Conservation (phyloP, 768 basidiomycete genomes). For the Myochromella boudieri region DNA sequence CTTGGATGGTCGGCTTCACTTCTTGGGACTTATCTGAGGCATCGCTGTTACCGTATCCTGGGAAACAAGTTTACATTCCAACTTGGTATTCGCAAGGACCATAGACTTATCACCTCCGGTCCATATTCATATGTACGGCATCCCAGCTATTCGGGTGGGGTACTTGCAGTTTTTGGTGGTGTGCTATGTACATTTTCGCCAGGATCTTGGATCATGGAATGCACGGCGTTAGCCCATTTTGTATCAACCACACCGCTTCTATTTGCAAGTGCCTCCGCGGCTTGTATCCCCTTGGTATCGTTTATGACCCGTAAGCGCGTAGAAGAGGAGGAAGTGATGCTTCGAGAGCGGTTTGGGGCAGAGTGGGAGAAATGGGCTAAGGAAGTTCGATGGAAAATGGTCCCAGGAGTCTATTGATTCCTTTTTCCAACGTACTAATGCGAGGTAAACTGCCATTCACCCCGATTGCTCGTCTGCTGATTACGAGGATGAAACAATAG, state of each 20-base stretch:
- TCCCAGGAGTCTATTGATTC: slow-evolving; percentile 25
- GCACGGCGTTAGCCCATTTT: slow-evolving; percentile 25
- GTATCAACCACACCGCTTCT: slow-evolving; percentile 18
- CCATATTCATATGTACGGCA: slow-evolving; percentile 33
- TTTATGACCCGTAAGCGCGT: slow-evolving; percentile 19
- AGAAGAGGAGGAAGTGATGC: slow-evolving; percentile 26
- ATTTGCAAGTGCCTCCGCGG: slow-evolving; percentile 1
- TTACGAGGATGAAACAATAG: too few species aligned
- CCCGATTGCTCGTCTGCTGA: too few species aligned
- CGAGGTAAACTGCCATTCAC: too few species aligned
- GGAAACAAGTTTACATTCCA: slow-evolving; percentile 41
- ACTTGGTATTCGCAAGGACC: slow-evolving; percentile 25
- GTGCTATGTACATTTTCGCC: slow-evolving; percentile 28
- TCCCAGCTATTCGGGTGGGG: slow-evolving; percentile 28
- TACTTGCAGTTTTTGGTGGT: slow-evolving; percentile 24
- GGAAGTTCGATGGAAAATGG: slow-evolving; percentile 24
- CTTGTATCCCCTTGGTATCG: slow-evolving; percentile 7
- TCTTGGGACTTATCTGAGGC: slow-evolving; percentile 16
- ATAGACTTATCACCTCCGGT: slow-evolving; percentile 27
- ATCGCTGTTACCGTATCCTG: slow-evolving; percentile 34
- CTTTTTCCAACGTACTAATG: too few species aligned
- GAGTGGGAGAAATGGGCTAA: slow-evolving; percentile 29
- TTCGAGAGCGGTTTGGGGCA: slow-evolving; percentile 28
- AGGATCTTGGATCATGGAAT: slow-evolving; percentile 31
- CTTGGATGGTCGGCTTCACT: slow-evolving; percentile 12